Evolutionary conservation across 495 filamentous ascomycete species (phyloP).

Genomic region (Neurospora cerealis): DNA sequence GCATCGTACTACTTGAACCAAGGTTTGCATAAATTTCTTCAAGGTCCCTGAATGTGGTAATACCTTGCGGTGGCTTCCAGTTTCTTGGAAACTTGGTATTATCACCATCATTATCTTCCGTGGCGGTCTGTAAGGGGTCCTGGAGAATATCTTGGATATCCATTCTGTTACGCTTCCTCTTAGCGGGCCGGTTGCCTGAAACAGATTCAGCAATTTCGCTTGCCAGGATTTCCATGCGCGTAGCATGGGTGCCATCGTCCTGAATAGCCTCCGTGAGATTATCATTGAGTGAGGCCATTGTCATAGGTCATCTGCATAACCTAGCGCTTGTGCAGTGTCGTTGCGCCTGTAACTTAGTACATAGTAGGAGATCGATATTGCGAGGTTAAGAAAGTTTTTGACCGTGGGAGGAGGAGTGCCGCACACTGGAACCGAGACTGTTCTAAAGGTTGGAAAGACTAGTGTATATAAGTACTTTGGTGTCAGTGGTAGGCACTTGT

Average conservation of each 20-base stretch:
- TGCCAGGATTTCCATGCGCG: background rate
- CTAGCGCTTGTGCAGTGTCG: background rate
- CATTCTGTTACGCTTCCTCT: background rate
- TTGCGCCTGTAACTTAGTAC: no score
- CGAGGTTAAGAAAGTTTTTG: background rate
- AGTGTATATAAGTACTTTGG: background rate
- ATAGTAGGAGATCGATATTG: background rate
- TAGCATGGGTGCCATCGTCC: background rate
- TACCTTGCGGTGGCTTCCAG: background rate
- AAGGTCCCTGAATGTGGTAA: background rate
- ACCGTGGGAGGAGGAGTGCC: background rate
- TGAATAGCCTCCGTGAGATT: background rate
- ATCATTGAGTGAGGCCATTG: background rate
- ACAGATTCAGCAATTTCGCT: background rate
- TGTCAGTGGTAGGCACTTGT: background rate
- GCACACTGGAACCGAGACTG: background rate
- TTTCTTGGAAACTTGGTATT: background rate
- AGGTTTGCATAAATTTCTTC: background rate
- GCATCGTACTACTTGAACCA: background rate
- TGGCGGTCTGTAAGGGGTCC: background rate
- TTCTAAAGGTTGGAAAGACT: background rate
- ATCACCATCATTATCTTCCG: background rate
- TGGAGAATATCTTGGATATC: background rate
- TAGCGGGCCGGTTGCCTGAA: background rate
- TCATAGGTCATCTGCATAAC: background rate